Conservation (phyloP, 371 early-diverging fungal genomes). For the Nosema muscidifuracis region DNA sequence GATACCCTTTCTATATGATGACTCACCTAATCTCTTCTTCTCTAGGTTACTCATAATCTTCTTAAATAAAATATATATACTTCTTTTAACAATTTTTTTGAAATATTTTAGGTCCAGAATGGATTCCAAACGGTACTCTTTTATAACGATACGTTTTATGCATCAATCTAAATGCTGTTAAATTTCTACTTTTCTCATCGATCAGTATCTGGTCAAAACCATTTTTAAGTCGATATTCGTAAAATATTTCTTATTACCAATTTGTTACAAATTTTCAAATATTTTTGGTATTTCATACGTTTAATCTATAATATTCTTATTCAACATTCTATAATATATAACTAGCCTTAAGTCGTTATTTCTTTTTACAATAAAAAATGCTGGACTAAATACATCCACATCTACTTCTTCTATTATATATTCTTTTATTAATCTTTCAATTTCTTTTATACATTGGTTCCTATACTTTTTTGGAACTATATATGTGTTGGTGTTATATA, state of each 20-base stretch:
- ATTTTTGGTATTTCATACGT: conserved; percentile 61
- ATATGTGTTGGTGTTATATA: not conserved
- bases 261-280: conserved; percentile 33
- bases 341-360: conserved; percentile 60
- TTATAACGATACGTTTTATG: conserved; percentile 54
- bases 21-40: too few relatives aligned
- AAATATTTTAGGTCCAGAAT: conserved; percentile 14
- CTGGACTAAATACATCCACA: not conserved
- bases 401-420: conserved; percentile 4
- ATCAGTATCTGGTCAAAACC: conserved; percentile 54
- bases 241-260: conserved; percentile 59
- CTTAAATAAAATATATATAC: too few relatives aligned
- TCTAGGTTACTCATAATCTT: too few relatives aligned
- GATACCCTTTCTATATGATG: too few relatives aligned
- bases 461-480: not conserved
- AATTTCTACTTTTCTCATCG: conserved; percentile 26
- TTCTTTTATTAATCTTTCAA: not conserved
- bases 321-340: conserved; percentile 62
- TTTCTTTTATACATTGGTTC: not conserved
- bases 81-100: too few relatives aligned
- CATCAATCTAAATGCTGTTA: conserved; percentile 60
- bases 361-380: conserved; percentile 40
- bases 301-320: conserved; percentile 29
- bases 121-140: not conserved
- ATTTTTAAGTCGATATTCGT: conserved; percentile 51